Base-by-base conservation (phyloP, 768 basidiomycete species). In the Leccinum sublutescens region DNA sequence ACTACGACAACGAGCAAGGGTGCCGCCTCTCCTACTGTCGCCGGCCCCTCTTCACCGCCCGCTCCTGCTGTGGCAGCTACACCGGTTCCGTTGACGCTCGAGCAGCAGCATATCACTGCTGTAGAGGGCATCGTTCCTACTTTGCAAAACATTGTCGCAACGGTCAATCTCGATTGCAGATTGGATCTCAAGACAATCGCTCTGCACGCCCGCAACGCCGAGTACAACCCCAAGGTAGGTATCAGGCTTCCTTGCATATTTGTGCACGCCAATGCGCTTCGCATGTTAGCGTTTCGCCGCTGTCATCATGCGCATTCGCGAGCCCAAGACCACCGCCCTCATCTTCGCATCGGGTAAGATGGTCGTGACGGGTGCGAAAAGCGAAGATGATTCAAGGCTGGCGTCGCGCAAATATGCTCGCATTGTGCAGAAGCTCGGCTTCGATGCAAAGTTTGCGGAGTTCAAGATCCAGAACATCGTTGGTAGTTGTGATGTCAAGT, bases 381-480 rank as follows among this genome's bases (percentile, higher is more conserved):
- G 92, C 33, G 96, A 98, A 76, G 96, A 98, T 75, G 95, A 99
- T 71, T 95, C 94, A 67, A 85, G 95, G 53, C 79, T 98, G 62
- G 96, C 97, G 54, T 96, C 95, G 67, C 88, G 96, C 73, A 99
- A 99, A 78, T 98, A 98, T 76, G 97, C 97, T 50, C 89, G 97
- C 54, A 99, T 99, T 71, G 95, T 99, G 43, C 97, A 98, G 80
- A 98, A 99, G 77, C 88, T 98, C 55, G 97, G 97, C 29, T 99
- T 99, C 76, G 96, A 98, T 63, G 95, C 96, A 68, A 98, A 98
- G 78, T 98, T 98, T 75, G 93, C 93, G 43, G 96, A 99, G 75
- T 98, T 98, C 81, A 99, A 98, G 79, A 98, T 98, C 53, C 96
- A 98, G 81, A 99, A 98, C 76, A 98, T 98, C 51, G 97, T 98